Conservation (phyloP, 495 filamentous ascomycete species). For the Aspergillus olivimuriae region DNA sequence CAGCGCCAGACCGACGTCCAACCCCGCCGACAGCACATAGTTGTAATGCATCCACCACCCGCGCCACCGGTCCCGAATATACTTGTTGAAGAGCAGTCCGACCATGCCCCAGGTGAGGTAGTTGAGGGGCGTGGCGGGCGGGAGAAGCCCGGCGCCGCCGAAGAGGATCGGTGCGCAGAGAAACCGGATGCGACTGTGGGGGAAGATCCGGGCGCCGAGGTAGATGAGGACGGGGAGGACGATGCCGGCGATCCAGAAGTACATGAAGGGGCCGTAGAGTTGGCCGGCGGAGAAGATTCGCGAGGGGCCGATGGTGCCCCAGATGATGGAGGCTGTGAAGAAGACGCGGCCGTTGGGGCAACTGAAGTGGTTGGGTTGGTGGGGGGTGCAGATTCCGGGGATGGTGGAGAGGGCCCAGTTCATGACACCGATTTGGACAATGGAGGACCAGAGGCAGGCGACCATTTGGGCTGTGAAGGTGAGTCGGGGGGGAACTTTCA, state of each 20-base stretch:
- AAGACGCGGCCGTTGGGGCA: constrained; percentile 58
- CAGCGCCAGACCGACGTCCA: constrained; percentile 62
- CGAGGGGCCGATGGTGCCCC: constrained; percentile 46
- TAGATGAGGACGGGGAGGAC: neutral
- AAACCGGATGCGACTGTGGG: neutral
- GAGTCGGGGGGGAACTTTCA: constrained; percentile 57
- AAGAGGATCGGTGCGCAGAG: neutral
- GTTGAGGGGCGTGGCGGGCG: constrained; percentile 37
- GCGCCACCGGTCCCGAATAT: constrained; percentile 51
- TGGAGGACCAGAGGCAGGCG: constrained; percentile 47
- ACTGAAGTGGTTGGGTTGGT: constrained; percentile 48
- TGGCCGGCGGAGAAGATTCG: constrained; percentile 47
- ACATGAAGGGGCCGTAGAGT: constrained; percentile 33
- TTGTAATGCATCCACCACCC: constrained; percentile 79
- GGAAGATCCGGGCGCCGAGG: neutral
- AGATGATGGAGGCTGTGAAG: constrained; percentile 52
- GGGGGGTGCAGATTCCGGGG: constrained; percentile 39
- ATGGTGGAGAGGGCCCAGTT: constrained; percentile 58
- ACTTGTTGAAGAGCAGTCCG: constrained; percentile 61
- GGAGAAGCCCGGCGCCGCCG: neutral
- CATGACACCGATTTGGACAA: constrained; percentile 54
- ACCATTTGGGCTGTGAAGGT: constrained; percentile 54
- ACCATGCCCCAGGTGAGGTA: constrained; percentile 61
- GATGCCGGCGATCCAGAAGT: neutral
- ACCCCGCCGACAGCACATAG: constrained; percentile 65